phyloP scores from a whole-genome alignment of 345 rosid genomes.

The Eucalyptus regnans region DNA sequence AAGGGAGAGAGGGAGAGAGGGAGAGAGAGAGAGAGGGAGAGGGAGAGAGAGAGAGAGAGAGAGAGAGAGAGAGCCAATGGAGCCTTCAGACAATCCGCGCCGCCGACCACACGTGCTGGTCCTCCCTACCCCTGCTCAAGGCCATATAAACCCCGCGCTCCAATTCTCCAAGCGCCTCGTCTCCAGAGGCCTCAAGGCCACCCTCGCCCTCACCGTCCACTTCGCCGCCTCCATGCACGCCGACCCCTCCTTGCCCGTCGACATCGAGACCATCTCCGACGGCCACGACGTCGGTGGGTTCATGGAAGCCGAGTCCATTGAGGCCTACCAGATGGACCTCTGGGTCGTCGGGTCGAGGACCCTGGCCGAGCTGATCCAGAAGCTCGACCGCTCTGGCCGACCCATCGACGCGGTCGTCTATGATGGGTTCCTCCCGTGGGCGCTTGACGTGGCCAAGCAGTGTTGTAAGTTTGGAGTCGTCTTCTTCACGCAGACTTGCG shows the following conservation, averaged over 20 bases:
- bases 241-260: background rate
- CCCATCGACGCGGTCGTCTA: conserved; percentile 8
- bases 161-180: conserved; percentile 23
- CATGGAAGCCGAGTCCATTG: background rate
- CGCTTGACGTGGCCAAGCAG: conserved; percentile 23
- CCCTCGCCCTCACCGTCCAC: conserved; percentile 5
- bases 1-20: background rate
- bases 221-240: background rate
- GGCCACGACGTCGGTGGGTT: conserved; percentile 19
- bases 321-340: background rate
- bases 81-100: background rate
- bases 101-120: conserved; percentile 10
- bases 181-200: conserved; percentile 9
- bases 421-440: conserved; percentile 25
- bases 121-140: conserved; percentile 14
- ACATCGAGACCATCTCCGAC: conserved; percentile 25
- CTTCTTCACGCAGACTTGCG: conserved; percentile 27
- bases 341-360: conserved; percentile 5
- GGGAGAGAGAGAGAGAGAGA: too few relatives aligned
- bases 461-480: conserved; percentile 8
- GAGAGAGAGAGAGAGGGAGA: background rate
- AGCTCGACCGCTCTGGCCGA: background rate
- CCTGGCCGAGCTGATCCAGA: conserved; percentile 3
- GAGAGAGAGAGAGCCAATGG: background rate
- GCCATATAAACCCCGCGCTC: conserved; percentile 27